A percentile compares a stretch with the other conserved stretches of the same genome.
Conservation (phyloP, 768 basidiomycete genomes). For the Serendipita sp. region DNA sequence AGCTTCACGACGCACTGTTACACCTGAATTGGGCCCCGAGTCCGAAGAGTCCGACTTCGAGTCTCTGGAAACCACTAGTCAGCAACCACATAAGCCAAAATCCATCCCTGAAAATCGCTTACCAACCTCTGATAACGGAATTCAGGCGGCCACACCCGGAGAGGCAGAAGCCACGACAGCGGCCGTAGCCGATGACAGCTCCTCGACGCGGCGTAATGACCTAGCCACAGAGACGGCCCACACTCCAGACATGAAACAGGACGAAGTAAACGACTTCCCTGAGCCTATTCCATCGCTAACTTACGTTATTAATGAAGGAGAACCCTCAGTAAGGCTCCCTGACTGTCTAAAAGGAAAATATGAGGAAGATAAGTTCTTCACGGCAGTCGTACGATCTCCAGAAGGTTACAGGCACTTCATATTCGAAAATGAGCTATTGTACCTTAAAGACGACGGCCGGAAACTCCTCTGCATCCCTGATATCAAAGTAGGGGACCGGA, state of each 20-base stretch:
- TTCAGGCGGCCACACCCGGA: neutral
- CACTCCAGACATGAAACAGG: neutral
- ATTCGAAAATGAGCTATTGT: neutral
- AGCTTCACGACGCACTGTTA: neutral
- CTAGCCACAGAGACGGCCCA: neutral
- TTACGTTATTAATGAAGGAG: neutral
- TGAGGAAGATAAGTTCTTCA: constrained; percentile 2
- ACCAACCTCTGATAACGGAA: too few relatives aligned
- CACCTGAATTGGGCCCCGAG: neutral
- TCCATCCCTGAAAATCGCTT: neutral
- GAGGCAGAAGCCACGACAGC: neutral
- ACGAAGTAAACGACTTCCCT: neutral
- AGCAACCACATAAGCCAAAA: neutral
- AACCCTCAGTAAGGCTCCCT: neutral
- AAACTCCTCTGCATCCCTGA: constrained; percentile 7
- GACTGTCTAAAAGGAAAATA: constrained; percentile 7
- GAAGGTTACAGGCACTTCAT: neutral
- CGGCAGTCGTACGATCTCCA: neutral
- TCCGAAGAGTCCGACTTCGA: neutral
- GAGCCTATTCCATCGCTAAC: neutral
- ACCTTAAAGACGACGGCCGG: neutral
- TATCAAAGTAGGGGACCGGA: constrained; percentile 1
- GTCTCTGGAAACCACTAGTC: neutral
- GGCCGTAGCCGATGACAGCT: neutral
- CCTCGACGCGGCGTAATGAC: neutral